Evolutionary conservation across 805 yeast genomes (phyloP).

Genomic region (Zygosaccharomyces kombuchaensis): DNA sequence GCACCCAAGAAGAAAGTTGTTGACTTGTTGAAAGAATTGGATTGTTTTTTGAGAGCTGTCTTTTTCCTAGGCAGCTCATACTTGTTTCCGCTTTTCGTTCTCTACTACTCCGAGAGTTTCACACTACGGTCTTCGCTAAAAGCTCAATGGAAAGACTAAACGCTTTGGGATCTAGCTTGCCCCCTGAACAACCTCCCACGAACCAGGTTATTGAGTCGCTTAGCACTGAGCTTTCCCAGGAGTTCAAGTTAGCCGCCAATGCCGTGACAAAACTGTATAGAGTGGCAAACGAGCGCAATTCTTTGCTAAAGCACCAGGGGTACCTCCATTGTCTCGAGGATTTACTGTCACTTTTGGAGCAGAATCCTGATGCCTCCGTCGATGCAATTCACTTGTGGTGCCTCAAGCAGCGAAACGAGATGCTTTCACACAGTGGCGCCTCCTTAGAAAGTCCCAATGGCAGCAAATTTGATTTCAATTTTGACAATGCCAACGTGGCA

Average conservation of each 20-base stretch:
- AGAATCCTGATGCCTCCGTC: conserved; percentile 11
- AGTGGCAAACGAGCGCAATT: conserved; percentile 50
- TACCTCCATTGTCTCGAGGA: conserved; percentile 63
- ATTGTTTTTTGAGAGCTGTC: neutral
- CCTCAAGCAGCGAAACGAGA: conserved; percentile 20
- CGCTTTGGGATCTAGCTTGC: conserved; percentile 25
- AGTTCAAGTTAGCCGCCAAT: conserved; percentile 69
- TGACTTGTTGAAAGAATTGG: neutral
- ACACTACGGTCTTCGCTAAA: neutral
- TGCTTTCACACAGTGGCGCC: conserved; percentile 9
- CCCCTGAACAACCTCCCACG: conserved; percentile 33
- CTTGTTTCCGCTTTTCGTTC: neutral
- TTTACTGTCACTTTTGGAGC: conserved; percentile 38
- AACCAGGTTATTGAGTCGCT: conserved; percentile 32
- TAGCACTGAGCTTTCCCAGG: conserved; percentile 51
- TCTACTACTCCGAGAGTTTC: neutral
- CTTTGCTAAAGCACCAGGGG: conserved; percentile 51
- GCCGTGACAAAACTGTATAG: conserved; percentile 66
- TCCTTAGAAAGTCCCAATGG: neutral
- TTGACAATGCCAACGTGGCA: conserved; percentile 7
- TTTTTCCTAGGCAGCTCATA: neutral
- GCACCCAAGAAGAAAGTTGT: neutral
- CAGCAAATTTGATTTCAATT: conserved; percentile 15
- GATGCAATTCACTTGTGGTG: conserved; percentile 28
- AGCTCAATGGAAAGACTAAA: conserved; percentile 25